These are phyloP conservation scores for Myochromella boudieri DNA, from an alignment of 768 basidiomycete genomes.

Conservation along the genomic window DNA sequence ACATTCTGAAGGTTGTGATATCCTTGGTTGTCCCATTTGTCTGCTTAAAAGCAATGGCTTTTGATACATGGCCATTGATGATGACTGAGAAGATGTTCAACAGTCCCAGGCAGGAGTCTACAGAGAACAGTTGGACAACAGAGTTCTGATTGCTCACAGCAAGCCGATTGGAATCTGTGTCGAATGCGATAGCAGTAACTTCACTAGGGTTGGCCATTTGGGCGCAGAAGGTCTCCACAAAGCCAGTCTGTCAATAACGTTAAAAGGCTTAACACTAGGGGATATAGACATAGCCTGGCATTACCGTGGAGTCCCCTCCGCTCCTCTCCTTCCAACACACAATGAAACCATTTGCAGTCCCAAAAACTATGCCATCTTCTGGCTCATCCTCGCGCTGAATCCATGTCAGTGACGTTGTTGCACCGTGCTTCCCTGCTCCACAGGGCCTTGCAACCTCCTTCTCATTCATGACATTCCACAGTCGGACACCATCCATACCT, in stretches of 20 bases:
- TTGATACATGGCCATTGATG: not conserved
- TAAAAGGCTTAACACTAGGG: too few species aligned
- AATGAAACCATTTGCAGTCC: not conserved
- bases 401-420: not conserved
- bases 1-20: not conserved
- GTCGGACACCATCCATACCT: too few species aligned
- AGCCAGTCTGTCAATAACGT: too few species aligned
- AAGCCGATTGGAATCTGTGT: not conserved
- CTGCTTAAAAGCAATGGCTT: not conserved
- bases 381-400: not conserved
- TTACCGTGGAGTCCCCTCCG: not conserved
- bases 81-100: not conserved
- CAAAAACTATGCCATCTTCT: not conserved
- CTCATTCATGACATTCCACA: not conserved
- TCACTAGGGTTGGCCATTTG: not conserved
- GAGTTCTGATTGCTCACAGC: not conserved
- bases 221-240: not conserved
- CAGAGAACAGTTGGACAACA: conserved; percentile 1
- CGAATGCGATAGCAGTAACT: not conserved
- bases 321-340: not conserved
- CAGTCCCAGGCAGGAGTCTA: not conserved
- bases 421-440: not conserved
- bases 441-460: not conserved
- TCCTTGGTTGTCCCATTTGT: too few species aligned
- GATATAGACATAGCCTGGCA: too few species aligned